These are phyloP conservation scores for Cercophora sp. DNA, from an alignment of 495 filamentous ascomycete genomes.

Conservation along the genomic window DNA sequence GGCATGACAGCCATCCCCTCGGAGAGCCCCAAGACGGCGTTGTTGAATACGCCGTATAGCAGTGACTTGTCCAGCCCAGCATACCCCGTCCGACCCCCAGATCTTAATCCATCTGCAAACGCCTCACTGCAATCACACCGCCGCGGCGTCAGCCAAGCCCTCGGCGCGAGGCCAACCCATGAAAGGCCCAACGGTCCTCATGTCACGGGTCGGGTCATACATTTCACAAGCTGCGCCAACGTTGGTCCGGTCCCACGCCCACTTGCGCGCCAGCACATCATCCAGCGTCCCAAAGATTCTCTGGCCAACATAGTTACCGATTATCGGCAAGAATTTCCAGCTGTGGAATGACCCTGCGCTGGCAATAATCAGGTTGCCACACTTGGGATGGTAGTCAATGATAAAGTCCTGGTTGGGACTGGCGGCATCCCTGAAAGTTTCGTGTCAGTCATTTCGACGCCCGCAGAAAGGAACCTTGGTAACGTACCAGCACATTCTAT, in stretches of 20 bases:
- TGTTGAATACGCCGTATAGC: no score
- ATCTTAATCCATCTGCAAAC: no score
- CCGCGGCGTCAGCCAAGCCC: no score
- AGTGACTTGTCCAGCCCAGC: no score
- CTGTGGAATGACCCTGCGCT: constrained; percentile 48
- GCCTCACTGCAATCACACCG: no score
- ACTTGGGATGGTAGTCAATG: constrained; percentile 51
- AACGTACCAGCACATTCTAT: constrained; percentile 8
- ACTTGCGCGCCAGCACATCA: constrained; percentile 39
- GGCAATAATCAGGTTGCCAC: constrained; percentile 42
- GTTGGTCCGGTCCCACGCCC: constrained; percentile 49
- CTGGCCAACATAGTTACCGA: constrained; percentile 55
- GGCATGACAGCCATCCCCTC: no score
- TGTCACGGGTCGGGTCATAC: background rate
- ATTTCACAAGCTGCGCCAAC: background rate
- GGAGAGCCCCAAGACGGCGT: no score
- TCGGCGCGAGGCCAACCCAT: background rate
- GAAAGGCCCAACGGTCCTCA: constrained; percentile 5
- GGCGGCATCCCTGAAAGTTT: constrained; percentile 27
- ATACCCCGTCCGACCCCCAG: no score
- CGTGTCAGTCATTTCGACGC: background rate
- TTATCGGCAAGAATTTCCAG: constrained; percentile 59
- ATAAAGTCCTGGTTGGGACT: constrained; percentile 54
- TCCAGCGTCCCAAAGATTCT: constrained; percentile 50
- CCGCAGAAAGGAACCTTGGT: background rate